Evolutionary conservation across 73 alveolate species (phyloP), one percentile per base, ranked within the genome.

Genomic region (Blepharisma japonicum): DNA sequence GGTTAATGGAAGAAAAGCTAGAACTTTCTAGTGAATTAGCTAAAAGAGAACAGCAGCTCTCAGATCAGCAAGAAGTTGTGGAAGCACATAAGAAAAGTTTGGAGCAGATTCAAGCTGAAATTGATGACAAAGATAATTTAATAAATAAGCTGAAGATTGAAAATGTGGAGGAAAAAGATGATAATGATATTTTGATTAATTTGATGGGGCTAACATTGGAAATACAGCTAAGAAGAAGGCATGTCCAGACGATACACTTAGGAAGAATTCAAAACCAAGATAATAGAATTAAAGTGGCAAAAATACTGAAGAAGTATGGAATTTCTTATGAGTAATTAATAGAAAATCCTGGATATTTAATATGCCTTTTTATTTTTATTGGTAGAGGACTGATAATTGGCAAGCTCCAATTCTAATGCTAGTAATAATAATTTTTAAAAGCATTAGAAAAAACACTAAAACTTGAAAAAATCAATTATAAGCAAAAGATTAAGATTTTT

Each of bases 21-120:
- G 67, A 53, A 53, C 67, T 53, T 53, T 53, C 67, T 53, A 53
- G 23, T 53, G 67, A 53, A 53, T 20, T 53, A 14, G 67, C 27
- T 11, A 53, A 53, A 20, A 53, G 67, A 20, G 67, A 53, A 4
- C 67, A 53, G 4, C 67, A 53, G 23, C 67, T 53, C 0, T 53
- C 67, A 20, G 67, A 53, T 53, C 67, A 53, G 67, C 23, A 53
- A 2, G 67, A 53, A 4, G 67, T 53, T 53, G 23, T 53, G 2
- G 67, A 53, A 2, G 67, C 67, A 14, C 23, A 53, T 53, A 53
- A 53, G 67, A 53, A 53, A 53, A 11, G 5, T 14, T 14, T 53
- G 67, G 67, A 53, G 2, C 67, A 53, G 67, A 14, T 53, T 11
- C 67, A 53, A 20, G 23, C n/a, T 53, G 67, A 53, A 20, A 53